Percentiles rank a stretch among this genome's conserved stretches.
These are phyloP conservation scores for Cladosporium halotolerans DNA, from an alignment of 2,329 filamentous ascomycete genomes.

Conservation along the genomic window DNA sequence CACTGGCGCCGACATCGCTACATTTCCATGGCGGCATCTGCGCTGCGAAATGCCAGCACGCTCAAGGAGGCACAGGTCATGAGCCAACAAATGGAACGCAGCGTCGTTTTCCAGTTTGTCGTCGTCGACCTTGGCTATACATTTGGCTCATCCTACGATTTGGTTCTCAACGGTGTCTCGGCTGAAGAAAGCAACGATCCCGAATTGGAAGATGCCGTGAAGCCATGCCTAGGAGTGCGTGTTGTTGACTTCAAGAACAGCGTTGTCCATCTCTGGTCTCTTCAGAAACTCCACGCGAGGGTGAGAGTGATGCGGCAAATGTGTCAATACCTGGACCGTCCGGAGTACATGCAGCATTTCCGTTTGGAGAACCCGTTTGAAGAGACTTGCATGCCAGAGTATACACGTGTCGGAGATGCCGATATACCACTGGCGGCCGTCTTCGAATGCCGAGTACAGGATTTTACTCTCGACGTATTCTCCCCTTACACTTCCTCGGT, in stretches of 20 bases:
- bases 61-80: conserved; percentile 96
- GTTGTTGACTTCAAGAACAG: conserved; percentile 84
- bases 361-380: conserved; percentile 89
- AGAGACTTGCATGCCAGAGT: conserved; percentile 84
- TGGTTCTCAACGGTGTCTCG: conserved; percentile 85
- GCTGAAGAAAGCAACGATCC: conserved; percentile 72
- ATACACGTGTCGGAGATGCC: conserved; percentile 85
- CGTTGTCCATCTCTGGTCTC: conserved; percentile 87
- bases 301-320: conserved; percentile 92
- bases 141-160: conserved; percentile 89
- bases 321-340: conserved; percentile 92
- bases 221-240: conserved; percentile 84
- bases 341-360: conserved; percentile 90
- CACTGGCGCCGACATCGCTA: conserved; percentile 82
- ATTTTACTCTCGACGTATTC: conserved; percentile 83
- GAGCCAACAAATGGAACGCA: conserved; percentile 92
- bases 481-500: conserved; percentile 89
- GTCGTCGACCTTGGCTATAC: conserved; percentile 84
- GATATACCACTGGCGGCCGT: conserved; percentile 89
- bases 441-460: conserved; percentile 89
- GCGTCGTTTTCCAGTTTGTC: conserved; percentile 89
- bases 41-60: conserved; percentile 78
- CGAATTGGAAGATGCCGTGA: conserved; percentile 66
- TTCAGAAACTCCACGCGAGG: conserved; percentile 83
- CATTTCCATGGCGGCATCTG: conserved; percentile 86